These are phyloP conservation scores for Acer saccharum DNA, from an alignment of 345 rosid species.

Conservation along the genomic window DNA sequence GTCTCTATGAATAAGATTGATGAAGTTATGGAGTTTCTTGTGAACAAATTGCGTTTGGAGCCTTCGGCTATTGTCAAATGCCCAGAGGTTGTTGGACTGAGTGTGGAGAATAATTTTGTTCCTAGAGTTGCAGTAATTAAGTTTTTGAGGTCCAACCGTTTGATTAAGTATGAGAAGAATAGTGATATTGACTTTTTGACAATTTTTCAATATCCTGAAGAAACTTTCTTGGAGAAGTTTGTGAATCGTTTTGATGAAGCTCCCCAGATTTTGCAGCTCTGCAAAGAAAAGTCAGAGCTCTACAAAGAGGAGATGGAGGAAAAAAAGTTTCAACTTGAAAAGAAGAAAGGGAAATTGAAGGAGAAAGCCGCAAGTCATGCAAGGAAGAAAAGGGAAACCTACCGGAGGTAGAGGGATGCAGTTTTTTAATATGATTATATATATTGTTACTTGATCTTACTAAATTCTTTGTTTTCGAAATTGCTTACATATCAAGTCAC, in stretches of 20 bases:
- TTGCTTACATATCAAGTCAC: no score
- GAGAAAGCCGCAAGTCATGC: not conserved
- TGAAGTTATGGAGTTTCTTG: not conserved
- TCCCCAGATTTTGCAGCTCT: constrained; percentile 14
- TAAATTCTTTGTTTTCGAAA: no score
- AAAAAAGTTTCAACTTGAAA: no score
- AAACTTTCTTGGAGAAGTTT: constrained; percentile 16
- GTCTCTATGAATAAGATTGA: not conserved
- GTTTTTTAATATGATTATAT: no score
- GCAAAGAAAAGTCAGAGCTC: not conserved
- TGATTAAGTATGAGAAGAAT: not conserved
- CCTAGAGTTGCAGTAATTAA: not conserved
- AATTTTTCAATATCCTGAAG: not conserved
- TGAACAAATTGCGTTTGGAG: not conserved
- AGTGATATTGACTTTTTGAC: not conserved
- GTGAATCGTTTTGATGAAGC: constrained; percentile 18
- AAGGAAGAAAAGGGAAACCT: not conserved
- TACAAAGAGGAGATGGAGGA: not conserved
- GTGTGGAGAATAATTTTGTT: not conserved
- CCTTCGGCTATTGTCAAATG: not conserved
- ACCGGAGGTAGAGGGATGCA: no score
- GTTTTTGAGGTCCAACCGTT: constrained; percentile 2
- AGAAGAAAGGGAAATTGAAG: no score
- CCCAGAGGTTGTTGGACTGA: not conserved
- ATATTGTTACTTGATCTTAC: no score